These are phyloP conservation scores for Phragmites australis DNA, from an alignment of 176 grass and related monocot species.

Conservation along the genomic window DNA sequence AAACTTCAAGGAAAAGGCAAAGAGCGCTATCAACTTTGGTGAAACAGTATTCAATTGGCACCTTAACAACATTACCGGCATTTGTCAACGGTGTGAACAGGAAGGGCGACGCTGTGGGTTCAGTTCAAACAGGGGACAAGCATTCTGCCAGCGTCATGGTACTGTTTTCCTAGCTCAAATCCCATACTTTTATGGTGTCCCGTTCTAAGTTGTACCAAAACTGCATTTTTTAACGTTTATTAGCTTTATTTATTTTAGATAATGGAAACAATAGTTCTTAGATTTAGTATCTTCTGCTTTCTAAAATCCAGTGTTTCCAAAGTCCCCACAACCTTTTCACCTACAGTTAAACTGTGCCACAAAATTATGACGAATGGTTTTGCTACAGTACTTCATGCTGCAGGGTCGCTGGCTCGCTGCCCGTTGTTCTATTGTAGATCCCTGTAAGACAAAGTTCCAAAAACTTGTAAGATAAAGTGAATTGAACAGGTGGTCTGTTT, in stretches of 20 bases:
- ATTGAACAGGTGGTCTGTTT: no score
- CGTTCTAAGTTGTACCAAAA: neutral
- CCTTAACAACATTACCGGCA: neutral
- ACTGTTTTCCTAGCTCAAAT: neutral
- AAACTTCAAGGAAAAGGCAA: neutral
- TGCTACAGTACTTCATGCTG: neutral
- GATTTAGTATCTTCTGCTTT: neutral
- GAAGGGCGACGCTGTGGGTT: slow-evolving; percentile 41
- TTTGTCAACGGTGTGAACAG: slow-evolving; percentile 30
- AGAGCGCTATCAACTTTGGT: slow-evolving; percentile 24
- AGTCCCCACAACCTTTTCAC: neutral
- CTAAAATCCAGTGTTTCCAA: neutral
- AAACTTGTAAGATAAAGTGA: no score
- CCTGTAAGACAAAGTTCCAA: no score
- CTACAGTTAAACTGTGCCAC: neutral
- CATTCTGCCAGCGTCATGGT: slow-evolving; percentile 42
- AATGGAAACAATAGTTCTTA: no score
- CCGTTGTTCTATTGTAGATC: neutral
- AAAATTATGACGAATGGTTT: neutral
- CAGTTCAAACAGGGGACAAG: neutral
- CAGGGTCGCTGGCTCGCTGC: neutral
- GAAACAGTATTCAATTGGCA: slow-evolving; percentile 27
- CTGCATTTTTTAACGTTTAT: neutral
- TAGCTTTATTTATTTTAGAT: no score
- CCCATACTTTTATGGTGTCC: neutral